phyloP scores from a whole-genome alignment of 805 yeast genomes.

The Soucietia sequanensis region DNA sequence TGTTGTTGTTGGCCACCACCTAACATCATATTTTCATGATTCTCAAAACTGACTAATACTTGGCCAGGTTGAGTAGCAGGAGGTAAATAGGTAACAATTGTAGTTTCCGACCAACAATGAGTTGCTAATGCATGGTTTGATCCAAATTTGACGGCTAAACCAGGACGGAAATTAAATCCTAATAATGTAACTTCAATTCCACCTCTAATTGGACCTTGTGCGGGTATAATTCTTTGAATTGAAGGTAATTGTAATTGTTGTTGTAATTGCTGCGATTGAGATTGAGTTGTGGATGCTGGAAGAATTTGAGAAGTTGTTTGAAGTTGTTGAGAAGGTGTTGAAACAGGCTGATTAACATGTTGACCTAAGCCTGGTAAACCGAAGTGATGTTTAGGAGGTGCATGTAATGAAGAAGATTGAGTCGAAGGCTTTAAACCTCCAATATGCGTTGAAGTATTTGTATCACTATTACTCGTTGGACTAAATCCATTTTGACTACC shows the following conservation, averaged over 20 bases:
- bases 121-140: conserved; percentile 75
- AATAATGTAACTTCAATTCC: conserved; percentile 92
- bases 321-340: not conserved
- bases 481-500: conserved; percentile 41
- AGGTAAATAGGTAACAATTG: conserved; percentile 90
- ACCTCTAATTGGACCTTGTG: conserved; percentile 94
- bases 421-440: conserved; percentile 5
- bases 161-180: conserved; percentile 84
- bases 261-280: conserved; percentile 7
- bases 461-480: conserved; percentile 47
- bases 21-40: conserved; percentile 35
- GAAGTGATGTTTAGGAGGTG: conserved; percentile 8
- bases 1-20: conserved; percentile 45
- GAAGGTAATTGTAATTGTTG: conserved; percentile 40
- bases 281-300: conserved; percentile 6
- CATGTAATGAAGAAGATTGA: conserved; percentile 8
- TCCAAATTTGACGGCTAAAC: conserved; percentile 84
- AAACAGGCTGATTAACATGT: too few species aligned
- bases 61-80: conserved; percentile 90
- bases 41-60: conserved; percentile 81
- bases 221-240: conserved; percentile 87
- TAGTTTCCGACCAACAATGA: conserved; percentile 94
- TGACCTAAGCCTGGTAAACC: not conserved
- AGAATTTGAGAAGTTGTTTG: too few species aligned
- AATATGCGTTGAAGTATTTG: conserved; percentile 31